Conservation (phyloP, 1,284 basidiomycete species). For the Neotropicomus parvogracilis region DNA sequence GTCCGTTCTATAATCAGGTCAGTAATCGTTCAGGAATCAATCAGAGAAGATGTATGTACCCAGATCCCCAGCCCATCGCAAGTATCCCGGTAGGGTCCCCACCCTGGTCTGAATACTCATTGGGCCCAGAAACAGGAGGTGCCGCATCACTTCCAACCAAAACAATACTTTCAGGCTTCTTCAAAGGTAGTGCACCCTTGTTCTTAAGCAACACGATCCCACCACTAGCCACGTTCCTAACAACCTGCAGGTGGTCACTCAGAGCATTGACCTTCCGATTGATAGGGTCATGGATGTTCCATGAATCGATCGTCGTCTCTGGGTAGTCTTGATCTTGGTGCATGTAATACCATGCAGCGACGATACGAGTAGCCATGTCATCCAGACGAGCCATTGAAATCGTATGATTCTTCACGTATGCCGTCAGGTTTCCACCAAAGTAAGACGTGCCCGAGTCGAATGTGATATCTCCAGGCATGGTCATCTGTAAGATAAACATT, state of each 20-base stretch:
- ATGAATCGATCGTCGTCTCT: conserved; percentile 48
- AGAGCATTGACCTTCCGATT: conserved; percentile 62
- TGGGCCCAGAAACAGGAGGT: conserved; percentile 53
- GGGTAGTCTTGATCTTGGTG: conserved; percentile 60
- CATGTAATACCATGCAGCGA: conserved; percentile 59
- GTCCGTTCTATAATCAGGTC: conserved; percentile 29
- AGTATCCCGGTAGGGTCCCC: conserved; percentile 52
- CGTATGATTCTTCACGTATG: conserved; percentile 25
- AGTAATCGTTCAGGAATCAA: neutral
- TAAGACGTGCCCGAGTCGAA: conserved; percentile 33
- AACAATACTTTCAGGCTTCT: conserved; percentile 34
- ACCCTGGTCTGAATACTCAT: conserved; percentile 50
- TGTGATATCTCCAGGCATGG: conserved; percentile 42
- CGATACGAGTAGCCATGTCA: conserved; percentile 65
- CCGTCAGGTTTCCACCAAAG: conserved; percentile 50
- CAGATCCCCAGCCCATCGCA: conserved; percentile 65
- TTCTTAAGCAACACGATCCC: conserved; percentile 82
- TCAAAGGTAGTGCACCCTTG: conserved; percentile 52
- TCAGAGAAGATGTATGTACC: conserved; percentile 26
- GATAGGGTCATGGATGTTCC: conserved; percentile 43
- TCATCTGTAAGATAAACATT: conserved; percentile 28
- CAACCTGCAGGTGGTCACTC: conserved; percentile 52
- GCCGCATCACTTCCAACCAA: conserved; percentile 53
- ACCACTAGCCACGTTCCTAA: conserved; percentile 63
- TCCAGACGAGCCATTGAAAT: conserved; percentile 49